Evolutionary conservation across 2,329 filamentous ascomycete genomes (phyloP), one percentile per base, ranked within the genome.

Genomic region (Epichloe hybrida): DNA sequence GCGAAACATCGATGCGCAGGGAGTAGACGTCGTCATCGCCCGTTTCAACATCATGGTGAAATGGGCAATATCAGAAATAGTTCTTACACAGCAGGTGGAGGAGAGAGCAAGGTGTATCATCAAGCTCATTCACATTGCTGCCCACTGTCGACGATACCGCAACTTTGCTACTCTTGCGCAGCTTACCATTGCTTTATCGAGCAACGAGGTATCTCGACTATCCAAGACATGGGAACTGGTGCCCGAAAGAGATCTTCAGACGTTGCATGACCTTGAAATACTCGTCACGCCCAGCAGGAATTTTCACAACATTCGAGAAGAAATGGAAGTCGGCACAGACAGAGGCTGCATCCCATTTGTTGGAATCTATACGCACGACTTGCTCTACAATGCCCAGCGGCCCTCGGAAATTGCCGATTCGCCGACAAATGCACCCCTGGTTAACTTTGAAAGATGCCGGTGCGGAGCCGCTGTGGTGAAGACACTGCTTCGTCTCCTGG

Each of bases 41-140:
- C 83, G 87, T 46, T 93, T 93, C 72, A 93, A 93, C 64, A 79
- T 93, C 55, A 86, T 91, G 71, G 86, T 90, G 54, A 91, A 91
- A 64, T 93, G 87, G 87, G 83, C 81, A 31, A 77, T 89, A 31
- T 91, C 86, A 1, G 85, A 91, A 64, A 79, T 86, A 56, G 77
- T 93, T 8, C 73, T 93, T 46, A 93, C 86, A 0, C 78, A 83
- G 56, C 72, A 82, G 51, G 67, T 83, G 11, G 79, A 83, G 54
- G 87, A 93, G 66, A 77, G 87, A 49, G 85, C 85, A 21, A 74
- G 82, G 38, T 88, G 83, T 62, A 80, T 93, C 55, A 81, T 86
- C 65, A 91, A 93, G 66, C 84, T 78, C 62, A 86, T 93, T 53
- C 87, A 91, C 68, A 86, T 91, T 56, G 87, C 87, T 3, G 75